Evolutionary conservation across 2,329 filamentous ascomycete genomes (phyloP).

Genomic region (Helotiales sp.): DNA sequence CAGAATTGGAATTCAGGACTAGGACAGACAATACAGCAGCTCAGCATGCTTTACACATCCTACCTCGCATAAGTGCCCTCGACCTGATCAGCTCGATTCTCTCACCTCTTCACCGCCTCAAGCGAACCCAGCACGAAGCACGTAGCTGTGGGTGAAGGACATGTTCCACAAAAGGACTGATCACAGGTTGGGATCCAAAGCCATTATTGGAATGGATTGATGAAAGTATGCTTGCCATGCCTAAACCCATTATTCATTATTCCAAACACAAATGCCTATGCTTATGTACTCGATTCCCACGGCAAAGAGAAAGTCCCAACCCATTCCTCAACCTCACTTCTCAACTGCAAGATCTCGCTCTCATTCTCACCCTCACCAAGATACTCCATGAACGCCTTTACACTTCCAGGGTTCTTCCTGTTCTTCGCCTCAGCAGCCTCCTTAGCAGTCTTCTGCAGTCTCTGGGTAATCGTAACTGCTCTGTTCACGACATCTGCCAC

Average conservation of each 20-base stretch:
- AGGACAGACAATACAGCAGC: no score
- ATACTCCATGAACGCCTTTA: constrained; percentile 68
- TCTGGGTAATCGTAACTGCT: constrained; percentile 75
- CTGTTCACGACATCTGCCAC: constrained; percentile 86
- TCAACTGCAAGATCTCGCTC: constrained; percentile 70
- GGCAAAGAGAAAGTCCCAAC: constrained; percentile 72
- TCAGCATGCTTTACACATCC: no score
- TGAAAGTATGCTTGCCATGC: no score
- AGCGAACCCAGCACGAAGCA: no score
- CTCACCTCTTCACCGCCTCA: no score
- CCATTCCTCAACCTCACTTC: constrained; percentile 76
- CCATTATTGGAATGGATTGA: no score
- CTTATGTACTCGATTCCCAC: constrained; percentile 49
- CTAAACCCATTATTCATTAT: not conserved
- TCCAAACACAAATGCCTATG: not conserved
- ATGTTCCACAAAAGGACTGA: no score
- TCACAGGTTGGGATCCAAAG: no score
- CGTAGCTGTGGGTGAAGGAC: no score
- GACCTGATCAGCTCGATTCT: no score
- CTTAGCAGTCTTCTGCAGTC: constrained; percentile 71
- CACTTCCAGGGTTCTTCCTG: constrained; percentile 63
- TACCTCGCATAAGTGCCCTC: no score
- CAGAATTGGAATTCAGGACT: no score
- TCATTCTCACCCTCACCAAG: constrained; percentile 67
- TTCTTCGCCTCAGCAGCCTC: constrained; percentile 67